Conservation (phyloP, 1,284 basidiomycete species). For the Stygiomarasmius scandens region DNA sequence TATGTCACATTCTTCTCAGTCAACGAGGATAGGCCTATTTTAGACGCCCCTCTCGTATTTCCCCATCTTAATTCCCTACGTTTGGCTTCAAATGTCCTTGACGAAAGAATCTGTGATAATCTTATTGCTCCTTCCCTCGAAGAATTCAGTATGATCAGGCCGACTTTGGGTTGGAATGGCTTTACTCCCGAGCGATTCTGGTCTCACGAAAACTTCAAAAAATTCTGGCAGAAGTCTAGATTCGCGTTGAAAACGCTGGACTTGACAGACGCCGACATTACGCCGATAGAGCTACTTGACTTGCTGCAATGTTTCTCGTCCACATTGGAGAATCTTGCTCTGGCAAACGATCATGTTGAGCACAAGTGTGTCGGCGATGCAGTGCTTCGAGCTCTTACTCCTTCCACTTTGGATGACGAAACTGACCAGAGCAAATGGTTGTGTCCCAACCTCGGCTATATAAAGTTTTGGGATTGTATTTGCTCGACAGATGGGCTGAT, state of each 20-base stretch:
- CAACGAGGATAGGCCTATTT: neutral
- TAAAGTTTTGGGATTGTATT: conserved; percentile 31
- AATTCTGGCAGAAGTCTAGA: conserved; percentile 23
- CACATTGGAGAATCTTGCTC: conserved; percentile 24
- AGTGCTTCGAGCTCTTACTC: conserved; percentile 25
- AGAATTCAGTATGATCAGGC: neutral
- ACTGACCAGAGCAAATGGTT: conserved; percentile 13
- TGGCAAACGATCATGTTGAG: conserved; percentile 24
- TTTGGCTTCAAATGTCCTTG: neutral
- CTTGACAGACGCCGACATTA: conserved; percentile 26
- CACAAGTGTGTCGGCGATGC: conserved; percentile 25
- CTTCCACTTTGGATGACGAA: neutral
- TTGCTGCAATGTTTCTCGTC: conserved; percentile 22
- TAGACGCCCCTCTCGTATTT: neutral
- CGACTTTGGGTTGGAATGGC: neutral
- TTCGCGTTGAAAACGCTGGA: conserved; percentile 25
- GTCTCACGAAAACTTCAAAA: conserved; percentile 25
- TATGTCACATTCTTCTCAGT: conserved; percentile 12
- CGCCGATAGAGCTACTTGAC: conserved; percentile 23
- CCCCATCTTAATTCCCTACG: conserved; percentile 3
- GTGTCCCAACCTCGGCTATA: conserved; percentile 27
- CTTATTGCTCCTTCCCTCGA: conserved; percentile 9
- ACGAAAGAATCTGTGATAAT: conserved; percentile 4
- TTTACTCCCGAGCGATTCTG: conserved; percentile 17
- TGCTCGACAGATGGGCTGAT: conserved; percentile 28